phyloP scores from a whole-genome alignment of 2,329 filamentous ascomycete genomes.

The Nigrograna mackinnonii region DNA sequence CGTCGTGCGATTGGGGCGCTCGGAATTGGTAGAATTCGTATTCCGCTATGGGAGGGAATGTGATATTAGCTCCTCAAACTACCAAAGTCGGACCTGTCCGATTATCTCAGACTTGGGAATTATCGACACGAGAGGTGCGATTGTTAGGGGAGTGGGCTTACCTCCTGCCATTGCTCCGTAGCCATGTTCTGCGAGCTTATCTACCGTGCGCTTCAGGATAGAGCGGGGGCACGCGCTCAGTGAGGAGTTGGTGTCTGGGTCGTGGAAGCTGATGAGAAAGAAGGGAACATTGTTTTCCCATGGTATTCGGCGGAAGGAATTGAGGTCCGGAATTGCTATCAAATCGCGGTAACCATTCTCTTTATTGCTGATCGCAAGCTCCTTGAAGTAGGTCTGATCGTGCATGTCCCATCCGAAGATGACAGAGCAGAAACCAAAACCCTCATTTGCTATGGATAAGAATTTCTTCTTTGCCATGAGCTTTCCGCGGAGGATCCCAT shows the following conservation, averaged over 20 bases:
- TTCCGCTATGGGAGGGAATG: slow-evolving; percentile 63
- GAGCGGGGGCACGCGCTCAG: slow-evolving; percentile 80
- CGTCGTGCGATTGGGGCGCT: slow-evolving; percentile 58
- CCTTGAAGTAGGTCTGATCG: slow-evolving; percentile 83
- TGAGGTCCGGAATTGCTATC: slow-evolving; percentile 78
- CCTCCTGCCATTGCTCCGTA: slow-evolving; percentile 88
- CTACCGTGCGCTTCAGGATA: slow-evolving; percentile 68
- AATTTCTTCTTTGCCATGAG: slow-evolving; percentile 93
- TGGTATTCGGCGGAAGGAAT: slow-evolving; percentile 79
- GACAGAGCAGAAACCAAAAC: slow-evolving; percentile 93
- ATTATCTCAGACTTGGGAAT: slow-evolving; percentile 4
- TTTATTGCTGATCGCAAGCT: slow-evolving; percentile 85
- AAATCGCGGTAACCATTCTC: slow-evolving; percentile 89
- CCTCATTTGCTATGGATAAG: slow-evolving; percentile 75
- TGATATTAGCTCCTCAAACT: neutral
- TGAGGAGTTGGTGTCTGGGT: slow-evolving; percentile 74
- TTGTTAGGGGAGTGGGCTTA: slow-evolving; percentile 48
- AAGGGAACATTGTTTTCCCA: slow-evolving; percentile 89
- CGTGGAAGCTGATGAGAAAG: slow-evolving; percentile 81
- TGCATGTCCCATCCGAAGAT: slow-evolving; percentile 99
- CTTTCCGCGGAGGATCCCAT: slow-evolving; percentile 86
- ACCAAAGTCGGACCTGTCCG: slow-evolving; percentile 2
- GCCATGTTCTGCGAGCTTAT: slow-evolving; percentile 69
- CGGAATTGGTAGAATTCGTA: slow-evolving; percentile 96
- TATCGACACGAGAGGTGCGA: neutral